Conservation (phyloP, 73 alveolate species). For the Paramecium biaurelia region DNA sequence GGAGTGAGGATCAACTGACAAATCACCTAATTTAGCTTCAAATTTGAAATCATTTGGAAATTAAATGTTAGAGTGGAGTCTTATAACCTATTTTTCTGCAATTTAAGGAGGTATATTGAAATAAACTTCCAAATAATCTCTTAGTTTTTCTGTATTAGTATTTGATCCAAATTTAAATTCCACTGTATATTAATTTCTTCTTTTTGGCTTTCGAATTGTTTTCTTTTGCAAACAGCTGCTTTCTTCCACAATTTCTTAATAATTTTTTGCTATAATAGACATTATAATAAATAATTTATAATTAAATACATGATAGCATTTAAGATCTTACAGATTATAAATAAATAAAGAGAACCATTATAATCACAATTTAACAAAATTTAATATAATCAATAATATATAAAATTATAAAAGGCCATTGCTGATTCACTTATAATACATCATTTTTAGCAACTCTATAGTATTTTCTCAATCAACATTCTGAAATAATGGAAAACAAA, state of each 20-base stretch:
- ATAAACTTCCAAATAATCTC: neutral
- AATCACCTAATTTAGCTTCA: neutral
- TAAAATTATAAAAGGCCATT: neutral
- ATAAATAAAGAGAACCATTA: neutral
- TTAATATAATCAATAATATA: neutral
- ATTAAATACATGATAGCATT: neutral
- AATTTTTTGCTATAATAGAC: neutral
- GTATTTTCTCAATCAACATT: neutral
- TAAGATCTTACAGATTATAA: neutral
- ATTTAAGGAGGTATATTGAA: neutral
- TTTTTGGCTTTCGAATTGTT: neutral
- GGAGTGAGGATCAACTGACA: conserved; percentile 3
- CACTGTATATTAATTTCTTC: conserved; percentile 9
- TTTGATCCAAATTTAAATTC: conserved; percentile 8
- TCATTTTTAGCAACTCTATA: neutral
- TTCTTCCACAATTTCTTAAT: neutral
- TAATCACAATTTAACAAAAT: neutral
- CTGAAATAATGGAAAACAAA: neutral
- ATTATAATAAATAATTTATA: neutral
- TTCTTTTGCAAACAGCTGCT: neutral
- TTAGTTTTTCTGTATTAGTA: neutral
- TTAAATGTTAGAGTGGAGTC: neutral
- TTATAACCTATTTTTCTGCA: neutral
- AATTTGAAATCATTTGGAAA: conserved; percentile 8
- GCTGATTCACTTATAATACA: neutral